These are phyloP conservation scores for Gentiana macrophylla DNA, from an alignment of 257 asterid genomes.

Conservation along the genomic window DNA sequence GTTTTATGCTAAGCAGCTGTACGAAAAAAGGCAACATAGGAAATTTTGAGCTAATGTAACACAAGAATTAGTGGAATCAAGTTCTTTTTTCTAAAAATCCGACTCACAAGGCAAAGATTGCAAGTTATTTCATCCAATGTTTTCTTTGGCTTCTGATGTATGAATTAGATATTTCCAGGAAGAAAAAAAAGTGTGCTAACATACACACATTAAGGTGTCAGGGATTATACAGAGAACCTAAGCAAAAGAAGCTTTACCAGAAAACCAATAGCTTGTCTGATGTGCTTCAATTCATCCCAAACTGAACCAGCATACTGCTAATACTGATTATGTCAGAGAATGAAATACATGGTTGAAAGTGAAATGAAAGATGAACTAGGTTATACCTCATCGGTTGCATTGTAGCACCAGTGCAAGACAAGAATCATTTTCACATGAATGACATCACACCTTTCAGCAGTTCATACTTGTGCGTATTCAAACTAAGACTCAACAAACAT, in stretches of 20 bases:
- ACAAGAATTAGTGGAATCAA: background rate
- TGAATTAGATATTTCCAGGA: slow-evolving; percentile 36
- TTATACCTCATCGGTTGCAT: slow-evolving; percentile 83
- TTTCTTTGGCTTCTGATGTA: slow-evolving; percentile 93
- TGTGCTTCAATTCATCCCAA: slow-evolving; percentile 98
- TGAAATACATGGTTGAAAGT: slow-evolving; percentile 3
- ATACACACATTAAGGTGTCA: background rate
- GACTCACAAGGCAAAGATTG: slow-evolving; percentile 75
- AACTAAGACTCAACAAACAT: no score
- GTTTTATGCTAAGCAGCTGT: slow-evolving; percentile 93
- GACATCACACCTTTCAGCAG: no score
- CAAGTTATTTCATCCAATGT: slow-evolving; percentile 81
- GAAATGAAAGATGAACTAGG: slow-evolving; percentile 5
- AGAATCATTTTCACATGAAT: no score
- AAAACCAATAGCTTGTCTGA: slow-evolving; percentile 93
- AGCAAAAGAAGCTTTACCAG: slow-evolving; percentile 37
- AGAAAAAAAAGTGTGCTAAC: background rate
- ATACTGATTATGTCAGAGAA: slow-evolving; percentile 16
- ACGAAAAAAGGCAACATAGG: slow-evolving; percentile 7
- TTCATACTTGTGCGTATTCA: no score
- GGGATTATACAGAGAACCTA: background rate
- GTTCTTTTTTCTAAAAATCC: background rate
- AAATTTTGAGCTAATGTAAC: slow-evolving; percentile 3
- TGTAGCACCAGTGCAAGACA: slow-evolving; percentile 48
- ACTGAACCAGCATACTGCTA: slow-evolving; percentile 92